phyloP scores from a whole-genome alignment of 441 rosid genomes.

The Populus hybrid region DNA sequence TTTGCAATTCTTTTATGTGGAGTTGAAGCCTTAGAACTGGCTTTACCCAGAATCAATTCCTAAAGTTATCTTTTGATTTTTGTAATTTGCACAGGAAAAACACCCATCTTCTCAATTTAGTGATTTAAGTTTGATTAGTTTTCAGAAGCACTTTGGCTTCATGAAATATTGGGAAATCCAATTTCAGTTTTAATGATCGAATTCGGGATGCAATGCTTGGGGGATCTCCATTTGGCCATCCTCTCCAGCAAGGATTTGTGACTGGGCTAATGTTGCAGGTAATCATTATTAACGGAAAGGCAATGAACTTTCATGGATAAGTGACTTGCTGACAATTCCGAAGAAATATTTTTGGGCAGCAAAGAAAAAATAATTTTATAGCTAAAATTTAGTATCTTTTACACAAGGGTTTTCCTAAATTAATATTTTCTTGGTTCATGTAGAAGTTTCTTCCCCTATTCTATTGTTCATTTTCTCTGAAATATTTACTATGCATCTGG shows the following conservation, averaged over 20 bases:
- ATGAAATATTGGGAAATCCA: conserved; percentile 23
- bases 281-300: conserved; percentile 11
- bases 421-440: too few species aligned
- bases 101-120: conserved; percentile 14
- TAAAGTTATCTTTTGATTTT: not conserved
- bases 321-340: not conserved
- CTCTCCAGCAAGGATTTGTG: conserved; percentile 96
- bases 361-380: not conserved
- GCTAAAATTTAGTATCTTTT: not conserved
- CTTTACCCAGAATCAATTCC: not conserved
- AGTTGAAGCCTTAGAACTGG: not conserved
- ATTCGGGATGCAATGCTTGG: conserved; percentile 97
- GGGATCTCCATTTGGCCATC: conserved; percentile 98
- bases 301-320: conserved; percentile 4
- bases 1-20: not conserved
- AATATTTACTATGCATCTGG: not conserved
- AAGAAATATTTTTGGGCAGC: not conserved
- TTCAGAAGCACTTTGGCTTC: conserved; percentile 13
- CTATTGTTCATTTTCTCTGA: not conserved
- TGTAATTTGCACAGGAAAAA: not conserved
- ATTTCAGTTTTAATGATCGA: conserved; percentile 90
- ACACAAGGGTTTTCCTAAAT: not conserved
- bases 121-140: not conserved
- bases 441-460: not conserved
- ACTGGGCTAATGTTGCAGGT: conserved; percentile 93